A percentile compares a stretch with the other conserved stretches of the same genome.
Conservation (phyloP, 768 basidiomycete species). For the Neoboletus magnificus region DNA sequence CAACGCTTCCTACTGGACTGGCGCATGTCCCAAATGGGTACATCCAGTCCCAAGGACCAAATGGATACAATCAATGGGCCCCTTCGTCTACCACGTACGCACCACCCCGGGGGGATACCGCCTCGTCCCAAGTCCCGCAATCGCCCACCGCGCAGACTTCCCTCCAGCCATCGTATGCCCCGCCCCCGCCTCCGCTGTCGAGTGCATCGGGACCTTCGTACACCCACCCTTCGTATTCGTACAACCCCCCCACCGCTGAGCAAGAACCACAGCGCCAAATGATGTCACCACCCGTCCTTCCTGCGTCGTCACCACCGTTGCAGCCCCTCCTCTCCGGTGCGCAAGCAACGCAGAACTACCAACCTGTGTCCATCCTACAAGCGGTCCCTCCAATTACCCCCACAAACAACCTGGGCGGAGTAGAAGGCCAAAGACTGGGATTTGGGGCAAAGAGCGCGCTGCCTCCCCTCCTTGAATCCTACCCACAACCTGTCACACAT, state of each 20-base stretch:
- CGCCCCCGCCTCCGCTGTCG: conserved; percentile 18
- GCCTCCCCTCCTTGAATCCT: conserved; percentile 6
- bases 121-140: conserved; percentile 25
- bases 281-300: conserved; percentile 8
- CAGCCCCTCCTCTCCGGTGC: conserved; percentile 11
- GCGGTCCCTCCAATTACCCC: conserved; percentile 3
- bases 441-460: not conserved
- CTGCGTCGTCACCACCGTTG: conserved; percentile 5
- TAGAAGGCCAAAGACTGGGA: conserved; percentile 18
- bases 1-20: conserved; percentile 28
- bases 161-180: conserved; percentile 29
- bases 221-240: conserved; percentile 11
- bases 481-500: conserved; percentile 20
- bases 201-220: conserved; percentile 15
- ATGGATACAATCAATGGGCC: conserved; percentile 34
- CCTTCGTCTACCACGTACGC: conserved; percentile 19
- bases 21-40: conserved; percentile 27
- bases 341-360: conserved; percentile 16
- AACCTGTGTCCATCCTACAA: conserved; percentile 22
- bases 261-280: conserved; percentile 13
- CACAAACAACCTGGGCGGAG: not conserved
- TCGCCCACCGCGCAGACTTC: conserved; percentile 26
- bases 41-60: conserved; percentile 25
- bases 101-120: conserved; percentile 18
- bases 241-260: conserved; percentile 6